Evolutionary conservation across 2,329 filamentous ascomycete species (phyloP), one percentile per base, ranked within the genome.

Genomic region (Monosporascus sp.): DNA sequence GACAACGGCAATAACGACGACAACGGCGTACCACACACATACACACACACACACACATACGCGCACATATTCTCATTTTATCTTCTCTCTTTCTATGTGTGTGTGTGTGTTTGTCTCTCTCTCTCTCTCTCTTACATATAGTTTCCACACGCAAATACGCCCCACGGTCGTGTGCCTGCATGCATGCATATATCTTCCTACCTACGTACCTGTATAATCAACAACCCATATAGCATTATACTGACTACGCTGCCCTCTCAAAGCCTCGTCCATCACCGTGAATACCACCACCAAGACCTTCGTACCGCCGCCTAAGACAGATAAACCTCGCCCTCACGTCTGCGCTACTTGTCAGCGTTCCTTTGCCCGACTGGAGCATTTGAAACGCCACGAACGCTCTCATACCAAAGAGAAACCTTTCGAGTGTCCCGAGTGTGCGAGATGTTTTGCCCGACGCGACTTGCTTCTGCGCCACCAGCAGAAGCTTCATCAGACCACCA

Each of bases 261-360:
- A 60, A 61, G 65, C 63, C 18, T 65, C 64, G 48, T 74, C 77
- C 48, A 80, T 78, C 47, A 69, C 65, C 51, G 66, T 69, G 54
- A 68, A 68, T 37, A 65, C 64, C 50, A 65, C 65, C 37, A 57
- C 64, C 48, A 55, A 59, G 54, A 59, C 60, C 37, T 58, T 63
- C 25, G 56, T 60, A 37, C 62, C 89, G 62, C 88, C 89, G 41
- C 88, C 93, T 48, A 99, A 97, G 76, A 96, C 91, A 58, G 94
- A 99, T 73, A 99, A 97, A 76, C 94, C 94, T 52, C 84, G 93
- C 59, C 94, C 94, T 59, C 94, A 99, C 72, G 86, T 96, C 55
- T 99, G 94, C 75, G 84, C 79, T 41, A 97, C 92, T 47, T 99
- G 94, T 71, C 83, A 86, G 65, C 86, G 94, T 60, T 96, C 90